phyloP scores from a whole-genome alignment of 2,329 filamentous ascomycete species.

The Exophiala sp. region DNA sequence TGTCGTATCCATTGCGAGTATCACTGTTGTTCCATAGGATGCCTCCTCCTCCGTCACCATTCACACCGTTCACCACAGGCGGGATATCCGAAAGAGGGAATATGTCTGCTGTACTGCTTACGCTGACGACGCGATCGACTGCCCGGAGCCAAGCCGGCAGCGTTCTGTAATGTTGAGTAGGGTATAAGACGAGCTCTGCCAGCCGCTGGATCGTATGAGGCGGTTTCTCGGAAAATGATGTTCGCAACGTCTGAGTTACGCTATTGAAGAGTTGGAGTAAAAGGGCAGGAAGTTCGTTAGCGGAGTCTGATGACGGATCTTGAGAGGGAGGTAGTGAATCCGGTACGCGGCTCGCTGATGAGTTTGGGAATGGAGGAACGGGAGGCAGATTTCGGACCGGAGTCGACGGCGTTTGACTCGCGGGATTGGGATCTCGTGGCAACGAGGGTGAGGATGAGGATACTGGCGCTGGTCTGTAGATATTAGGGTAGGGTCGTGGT shows the following conservation, averaged over 20 bases:
- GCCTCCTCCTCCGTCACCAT: conserved; percentile 48
- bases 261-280: conserved; percentile 57
- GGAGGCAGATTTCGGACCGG: conserved; percentile 35
- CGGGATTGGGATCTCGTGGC: conserved; percentile 30
- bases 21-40: conserved; percentile 35
- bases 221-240: conserved; percentile 65
- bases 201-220: conserved; percentile 92
- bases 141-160: conserved; percentile 83
- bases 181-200: conserved; percentile 73
- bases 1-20: conserved; percentile 26
- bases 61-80: conserved; percentile 52
- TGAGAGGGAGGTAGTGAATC: conserved; percentile 41
- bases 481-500: conserved; percentile 48
- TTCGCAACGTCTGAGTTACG: conserved; percentile 55
- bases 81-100: conserved; percentile 68
- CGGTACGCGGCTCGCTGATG: conserved; percentile 38
- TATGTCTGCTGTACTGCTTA: conserved; percentile 71
- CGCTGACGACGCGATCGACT: conserved; percentile 81
- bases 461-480: conserved; percentile 38
- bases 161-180: conserved; percentile 71
- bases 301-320: conserved; percentile 38
- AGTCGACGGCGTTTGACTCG: conserved; percentile 35
- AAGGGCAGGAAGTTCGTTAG: conserved; percentile 53
- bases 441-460: conserved; percentile 30
- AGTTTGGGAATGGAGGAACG: conserved; percentile 34